Conservation (phyloP, 257 asterid species). For the Henckelia pumila region DNA sequence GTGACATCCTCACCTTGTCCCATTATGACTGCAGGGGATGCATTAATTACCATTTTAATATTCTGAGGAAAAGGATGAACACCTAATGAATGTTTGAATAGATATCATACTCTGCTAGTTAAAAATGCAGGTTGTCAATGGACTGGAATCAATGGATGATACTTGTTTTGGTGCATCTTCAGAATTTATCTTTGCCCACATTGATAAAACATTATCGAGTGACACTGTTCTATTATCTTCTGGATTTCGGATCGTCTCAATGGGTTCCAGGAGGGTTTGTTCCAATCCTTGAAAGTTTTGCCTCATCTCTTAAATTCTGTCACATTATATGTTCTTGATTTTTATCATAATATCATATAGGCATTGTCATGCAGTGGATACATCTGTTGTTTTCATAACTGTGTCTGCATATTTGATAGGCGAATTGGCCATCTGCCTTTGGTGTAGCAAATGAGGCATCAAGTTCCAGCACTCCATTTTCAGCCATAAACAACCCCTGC, state of each 20-base stretch:
- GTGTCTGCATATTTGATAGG: conserved; percentile 7
- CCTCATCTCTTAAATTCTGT: not conserved
- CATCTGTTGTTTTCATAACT: too few species aligned
- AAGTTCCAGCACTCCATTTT: too few species aligned
- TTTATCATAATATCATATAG: not conserved
- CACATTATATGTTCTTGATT: conserved; percentile 17
- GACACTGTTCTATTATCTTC: conserved; percentile 33
- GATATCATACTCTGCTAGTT: conserved; percentile 9
- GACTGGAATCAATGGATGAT: conserved; percentile 31
- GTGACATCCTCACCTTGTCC: conserved; percentile 18
- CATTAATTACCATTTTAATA: too few species aligned
- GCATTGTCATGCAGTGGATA: not conserved
- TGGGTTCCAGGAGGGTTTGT: conserved; percentile 37
- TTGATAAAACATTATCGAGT: conserved; percentile 29
- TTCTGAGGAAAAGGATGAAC: not conserved
- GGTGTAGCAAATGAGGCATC: too few species aligned
- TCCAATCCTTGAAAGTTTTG: not conserved
- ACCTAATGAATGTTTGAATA: not conserved
- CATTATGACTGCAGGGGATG: too few species aligned
- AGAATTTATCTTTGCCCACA: conserved; percentile 47
- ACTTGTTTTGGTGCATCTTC: conserved; percentile 40
- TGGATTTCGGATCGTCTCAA: conserved; percentile 46
- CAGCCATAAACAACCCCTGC: too few species aligned
- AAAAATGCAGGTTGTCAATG: conserved; percentile 42
- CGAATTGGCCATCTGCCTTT: conserved; percentile 21